Base-by-base conservation (phyloP, 1,284 basidiomycete genomes). In the Coniferiporia sulphurascens region DNA sequence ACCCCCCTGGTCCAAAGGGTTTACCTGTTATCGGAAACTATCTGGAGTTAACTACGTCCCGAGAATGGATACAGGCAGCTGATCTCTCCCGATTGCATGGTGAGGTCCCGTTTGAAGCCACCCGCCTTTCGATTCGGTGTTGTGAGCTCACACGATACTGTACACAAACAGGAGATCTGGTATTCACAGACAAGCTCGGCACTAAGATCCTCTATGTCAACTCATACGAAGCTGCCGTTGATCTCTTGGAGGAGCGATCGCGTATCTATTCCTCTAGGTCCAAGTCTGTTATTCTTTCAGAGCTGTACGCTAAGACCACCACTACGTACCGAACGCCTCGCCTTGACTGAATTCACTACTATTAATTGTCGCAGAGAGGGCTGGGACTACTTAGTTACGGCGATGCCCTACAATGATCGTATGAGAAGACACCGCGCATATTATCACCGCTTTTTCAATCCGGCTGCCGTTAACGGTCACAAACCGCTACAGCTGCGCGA, bases 11-110 rank as follows among this genome's bases (percentile, higher is more conserved):
- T 22, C 58, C 58, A 5, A 7, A 4, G 12, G 52, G 43, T 4
- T 56, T 62, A 9, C 52, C 52, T 22, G 19, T 59, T 43, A 59
- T 59, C 9, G 58, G 58, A 48, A 59, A 59, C 27, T 21, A 21
- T 17, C 17, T 55, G 41, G 52, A 55, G 36, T 54, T 55, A 51
- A 43, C 58, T 12, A 59, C 4, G 15, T 19, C 53, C 9, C 52
- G 10, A 7, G 58, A 59, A 21, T 62, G 60, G 56, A 3, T 48
- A 13, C 58, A 41, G 44, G 58, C 45, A 7, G 43, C 60, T 6
- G 34, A 62, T 34, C 59, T 56, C 56, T 15, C 35, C 34, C 38
- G 57, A 15, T 48, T n/a, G 54, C 58, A 62, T 36, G 57, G 60
- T 62, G 8, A 51, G 34, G 27, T 5, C 5, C 27, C 27, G n/a